Base-by-base conservation (phyloP, 2,329 filamentous ascomycete species). In the Trichoderma oligosporum region DNA sequence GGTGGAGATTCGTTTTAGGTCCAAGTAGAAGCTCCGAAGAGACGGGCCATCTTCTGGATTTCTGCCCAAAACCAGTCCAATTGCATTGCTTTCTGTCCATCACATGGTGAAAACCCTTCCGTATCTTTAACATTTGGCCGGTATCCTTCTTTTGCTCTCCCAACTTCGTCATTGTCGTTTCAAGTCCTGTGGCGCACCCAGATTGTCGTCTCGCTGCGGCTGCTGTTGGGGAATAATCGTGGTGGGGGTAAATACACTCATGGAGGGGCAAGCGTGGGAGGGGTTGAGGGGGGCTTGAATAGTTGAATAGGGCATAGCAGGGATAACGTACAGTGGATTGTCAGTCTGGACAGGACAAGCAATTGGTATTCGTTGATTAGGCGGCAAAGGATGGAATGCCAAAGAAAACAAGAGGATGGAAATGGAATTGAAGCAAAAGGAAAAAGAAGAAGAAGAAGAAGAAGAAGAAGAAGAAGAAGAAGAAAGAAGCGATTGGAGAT, bases 261-360 rank as follows among this genome's bases (percentile, higher is more conserved):
- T 57, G 47, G 55, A 57, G 55, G 55, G 55, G 55, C 55, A 57
- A 33, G 42, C 33, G 31, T 48, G 55, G 55, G 55, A 45, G 41
- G 47, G 47, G 24, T 29, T n/a, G n/a, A n/a, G 47, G 42, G 55
- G 46, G 46, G 46, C 47, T 36, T 3, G 31, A 22, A 27, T 8
- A 27, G 36, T 18, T n/a, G 51, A 42, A 22, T 7, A 16, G 20
- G 35, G 22, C 31, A 49, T 24, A 16, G 36, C 24, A 38, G 29
- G n/a, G 33, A 22, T 20, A 20, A 22, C 38, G 9, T 25, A n/a
- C 41, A 44, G 41, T 14, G 20, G 11, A 44, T n/a, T n/a, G n/a
- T n/a, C n/a, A n/a, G n/a, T n/a, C n/a, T n/a, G 38, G 38, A 8
- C 31, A 18, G 16, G 31, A 36, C 27, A 27, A 45, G 51, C 51